phyloP scores from a whole-genome alignment of 1,284 basidiomycete genomes.

The Lentinula novae-zelandiae region DNA sequence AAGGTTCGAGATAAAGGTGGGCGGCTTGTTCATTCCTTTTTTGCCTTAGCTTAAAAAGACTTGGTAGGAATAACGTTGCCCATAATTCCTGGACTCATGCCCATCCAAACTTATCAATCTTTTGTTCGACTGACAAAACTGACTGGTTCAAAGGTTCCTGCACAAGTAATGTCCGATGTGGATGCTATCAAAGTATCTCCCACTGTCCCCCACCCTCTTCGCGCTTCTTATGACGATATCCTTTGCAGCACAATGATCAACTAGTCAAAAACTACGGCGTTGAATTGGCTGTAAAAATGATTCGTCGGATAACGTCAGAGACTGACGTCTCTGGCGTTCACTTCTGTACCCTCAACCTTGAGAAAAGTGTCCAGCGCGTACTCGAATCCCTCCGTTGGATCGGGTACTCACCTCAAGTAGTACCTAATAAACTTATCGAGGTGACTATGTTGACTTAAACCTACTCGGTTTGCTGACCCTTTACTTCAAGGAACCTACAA shows the following conservation, averaged over 20 bases:
- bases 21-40: slow-evolving; percentile 18
- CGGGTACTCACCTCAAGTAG: slow-evolving; percentile 29
- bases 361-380: slow-evolving; percentile 92
- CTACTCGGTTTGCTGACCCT: slow-evolving; percentile 2
- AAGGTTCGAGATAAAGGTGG: slow-evolving; percentile 71
- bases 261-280: slow-evolving; percentile 90
- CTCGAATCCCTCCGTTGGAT: slow-evolving; percentile 79
- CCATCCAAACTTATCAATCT: slow-evolving; percentile 93
- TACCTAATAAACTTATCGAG: slow-evolving; percentile 65
- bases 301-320: slow-evolving; percentile 51
- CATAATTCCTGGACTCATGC: slow-evolving; percentile 96
- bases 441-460: slow-evolving; percentile 34
- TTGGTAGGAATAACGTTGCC: slow-evolving; percentile 81
- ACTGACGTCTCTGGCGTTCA: slow-evolving; percentile 82
- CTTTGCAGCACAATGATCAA: slow-evolving; percentile 78
- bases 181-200: slow-evolving; percentile 69
- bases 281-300: slow-evolving; percentile 73
- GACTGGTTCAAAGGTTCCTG: slow-evolving; percentile 80
- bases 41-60: too few species aligned
- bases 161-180: slow-evolving; percentile 63
- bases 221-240: slow-evolving; percentile 17
- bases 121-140: slow-evolving; percentile 91
- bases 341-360: slow-evolving; percentile 96
- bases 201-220: background rate
- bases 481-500: slow-evolving; percentile 23